Conservation (phyloP, 768 basidiomycete genomes). For the Lentinula guzmanii region DNA sequence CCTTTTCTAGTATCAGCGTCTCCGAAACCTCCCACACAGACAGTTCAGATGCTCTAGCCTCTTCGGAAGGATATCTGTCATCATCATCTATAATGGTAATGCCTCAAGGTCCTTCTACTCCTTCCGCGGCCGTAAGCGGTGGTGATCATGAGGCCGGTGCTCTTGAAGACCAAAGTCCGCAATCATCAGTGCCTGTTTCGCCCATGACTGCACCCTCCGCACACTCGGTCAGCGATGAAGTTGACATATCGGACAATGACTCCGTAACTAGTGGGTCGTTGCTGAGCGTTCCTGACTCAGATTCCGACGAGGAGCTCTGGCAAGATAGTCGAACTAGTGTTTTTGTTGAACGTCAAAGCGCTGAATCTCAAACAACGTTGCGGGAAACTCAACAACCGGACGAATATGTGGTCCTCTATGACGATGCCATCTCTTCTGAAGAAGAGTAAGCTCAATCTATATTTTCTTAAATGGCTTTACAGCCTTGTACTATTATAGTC, state of each 20-base stretch:
- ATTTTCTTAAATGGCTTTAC: background rate
- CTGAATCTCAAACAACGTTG: constrained; percentile 11
- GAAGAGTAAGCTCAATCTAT: constrained; percentile 28
- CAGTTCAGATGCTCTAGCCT: constrained; percentile 7
- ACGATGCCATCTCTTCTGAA: constrained; percentile 48
- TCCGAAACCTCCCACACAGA: constrained; percentile 32
- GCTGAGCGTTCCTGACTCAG: constrained; percentile 49
- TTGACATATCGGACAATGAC: constrained; percentile 28
- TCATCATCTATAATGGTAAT: constrained; percentile 67
- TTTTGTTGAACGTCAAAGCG: constrained; percentile 8
- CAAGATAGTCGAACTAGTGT: constrained; percentile 47
- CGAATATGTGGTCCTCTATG: constrained; percentile 73
- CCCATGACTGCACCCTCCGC: constrained; percentile 7
- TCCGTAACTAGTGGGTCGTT: constrained; percentile 51
- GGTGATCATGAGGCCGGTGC: background rate
- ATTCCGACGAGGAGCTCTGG: constrained; percentile 50
- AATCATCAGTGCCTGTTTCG: constrained; percentile 10
- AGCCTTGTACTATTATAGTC: background rate
- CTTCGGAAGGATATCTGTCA: constrained; percentile 39
- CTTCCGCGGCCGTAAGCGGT: background rate
- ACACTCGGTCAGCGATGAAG: background rate
- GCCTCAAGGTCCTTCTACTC: constrained; percentile 37
- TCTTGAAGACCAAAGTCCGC: background rate
- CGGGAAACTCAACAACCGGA: constrained; percentile 24
- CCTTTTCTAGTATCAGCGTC: constrained; percentile 54